Conservation (phyloP, 768 basidiomycete genomes). For the Tylopilus intermedius region DNA sequence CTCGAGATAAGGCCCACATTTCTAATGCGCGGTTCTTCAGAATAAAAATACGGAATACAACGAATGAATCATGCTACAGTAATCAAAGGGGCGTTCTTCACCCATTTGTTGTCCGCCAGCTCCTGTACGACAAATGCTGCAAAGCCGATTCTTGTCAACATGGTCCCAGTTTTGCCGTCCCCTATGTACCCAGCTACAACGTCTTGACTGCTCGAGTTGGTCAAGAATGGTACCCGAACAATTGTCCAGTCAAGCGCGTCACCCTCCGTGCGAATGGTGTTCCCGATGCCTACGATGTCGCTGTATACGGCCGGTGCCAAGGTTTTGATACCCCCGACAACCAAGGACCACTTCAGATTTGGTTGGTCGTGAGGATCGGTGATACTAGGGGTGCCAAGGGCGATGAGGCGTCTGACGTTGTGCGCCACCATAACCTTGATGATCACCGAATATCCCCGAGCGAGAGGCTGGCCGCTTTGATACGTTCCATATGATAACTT, state of each 20-base stretch:
- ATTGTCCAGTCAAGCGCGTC: conserved; percentile 64
- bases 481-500: conserved; percentile 35
- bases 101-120: conserved; percentile 55
- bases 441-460: conserved; percentile 52
- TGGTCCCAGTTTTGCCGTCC: conserved; percentile 48
- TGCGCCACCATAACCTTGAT: conserved; percentile 53
- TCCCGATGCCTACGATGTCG: conserved; percentile 62
- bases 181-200: conserved; percentile 64
- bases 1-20: not conserved
- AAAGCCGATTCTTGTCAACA: conserved; percentile 54
- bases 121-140: conserved; percentile 58
- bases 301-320: conserved; percentile 57
- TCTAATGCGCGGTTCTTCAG: not conserved
- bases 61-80: not conserved
- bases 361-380: conserved; percentile 55
- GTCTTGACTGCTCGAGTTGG: conserved; percentile 40
- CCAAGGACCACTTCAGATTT: conserved; percentile 34
- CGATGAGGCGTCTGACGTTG: conserved; percentile 54
- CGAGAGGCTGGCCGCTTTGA: conserved; percentile 52
- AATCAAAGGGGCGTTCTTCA: conserved; percentile 39
- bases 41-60: not conserved
- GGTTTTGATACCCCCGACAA: conserved; percentile 36
- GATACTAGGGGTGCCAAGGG: conserved; percentile 64
- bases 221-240: conserved; percentile 61
- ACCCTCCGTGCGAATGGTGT: conserved; percentile 46